phyloP scores from a whole-genome alignment of 2,329 filamentous ascomycete species.

The Phialophora tarda region DNA sequence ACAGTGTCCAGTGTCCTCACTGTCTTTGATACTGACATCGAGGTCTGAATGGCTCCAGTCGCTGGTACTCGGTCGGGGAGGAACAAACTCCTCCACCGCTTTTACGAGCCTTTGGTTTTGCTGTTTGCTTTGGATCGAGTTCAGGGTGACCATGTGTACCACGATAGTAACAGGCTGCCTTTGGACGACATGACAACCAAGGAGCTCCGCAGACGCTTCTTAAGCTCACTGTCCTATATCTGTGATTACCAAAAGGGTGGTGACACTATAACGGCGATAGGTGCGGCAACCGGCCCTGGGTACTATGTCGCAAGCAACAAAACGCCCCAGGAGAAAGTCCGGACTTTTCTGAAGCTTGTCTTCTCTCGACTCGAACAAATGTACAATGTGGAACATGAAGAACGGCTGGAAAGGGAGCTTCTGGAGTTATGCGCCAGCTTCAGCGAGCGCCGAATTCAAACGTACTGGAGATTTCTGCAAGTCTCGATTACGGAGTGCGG shows the following conservation, averaged over 20 bases:
- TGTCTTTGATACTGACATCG: not conserved
- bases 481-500: not conserved
- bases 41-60: not conserved
- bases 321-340: not conserved
- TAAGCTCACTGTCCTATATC: constrained; percentile 51
- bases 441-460: constrained; percentile 3
- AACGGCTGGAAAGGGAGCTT: not conserved
- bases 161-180: constrained; percentile 10
- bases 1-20: not conserved
- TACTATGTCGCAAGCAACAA: constrained; percentile 9
- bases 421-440: not conserved
- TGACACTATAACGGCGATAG: constrained; percentile 52
- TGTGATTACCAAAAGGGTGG: constrained; percentile 57
- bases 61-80: not conserved
- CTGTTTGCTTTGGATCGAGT: constrained; percentile 43
- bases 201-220: constrained; percentile 41
- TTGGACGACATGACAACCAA: constrained; percentile 10
- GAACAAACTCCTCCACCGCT: constrained; percentile 39
- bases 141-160: constrained; percentile 41
- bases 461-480: constrained; percentile 9
- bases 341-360: not conserved
- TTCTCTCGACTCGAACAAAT: not conserved
- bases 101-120: constrained; percentile 50
- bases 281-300: constrained; percentile 38
- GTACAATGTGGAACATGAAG: not conserved